phyloP scores from a whole-genome alignment of 2,329 filamentous ascomycete species.

The Shiraia sp. region DNA sequence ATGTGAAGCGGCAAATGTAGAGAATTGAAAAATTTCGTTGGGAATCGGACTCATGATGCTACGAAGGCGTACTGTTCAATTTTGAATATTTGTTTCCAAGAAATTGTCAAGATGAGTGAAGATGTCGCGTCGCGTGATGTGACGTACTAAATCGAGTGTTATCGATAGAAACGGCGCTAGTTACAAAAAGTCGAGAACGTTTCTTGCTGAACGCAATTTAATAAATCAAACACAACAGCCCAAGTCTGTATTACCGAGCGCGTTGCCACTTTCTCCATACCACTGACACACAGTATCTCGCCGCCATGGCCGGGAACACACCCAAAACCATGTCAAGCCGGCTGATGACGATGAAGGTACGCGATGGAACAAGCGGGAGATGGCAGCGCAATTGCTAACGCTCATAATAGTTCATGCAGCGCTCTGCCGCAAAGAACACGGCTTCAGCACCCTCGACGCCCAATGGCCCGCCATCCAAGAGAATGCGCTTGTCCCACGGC shows the following conservation, averaged over 20 bases:
- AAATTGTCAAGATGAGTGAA: too few relatives aligned
- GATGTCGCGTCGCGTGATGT: too few relatives aligned
- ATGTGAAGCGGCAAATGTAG: constrained; percentile 43
- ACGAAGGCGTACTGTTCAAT: not conserved
- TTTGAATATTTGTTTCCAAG: not conserved
- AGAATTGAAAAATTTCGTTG: constrained; percentile 53
- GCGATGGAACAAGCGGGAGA: too few relatives aligned
- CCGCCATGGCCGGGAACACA: constrained; percentile 35
- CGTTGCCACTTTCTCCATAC: too few relatives aligned
- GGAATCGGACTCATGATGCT: constrained; percentile 44
- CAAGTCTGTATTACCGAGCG: too few relatives aligned
- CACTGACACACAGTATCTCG: not conserved
- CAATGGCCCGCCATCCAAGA: constrained; percentile 64
- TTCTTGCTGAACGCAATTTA: too few relatives aligned
- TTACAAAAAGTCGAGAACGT: too few relatives aligned
- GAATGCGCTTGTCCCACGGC: constrained; percentile 60
- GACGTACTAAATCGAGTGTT: too few relatives aligned
- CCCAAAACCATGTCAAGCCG: constrained; percentile 79
- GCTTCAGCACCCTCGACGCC: constrained; percentile 53
- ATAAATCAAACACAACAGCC: too few relatives aligned
- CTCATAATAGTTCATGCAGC: constrained; percentile 77
- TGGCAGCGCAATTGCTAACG: constrained; percentile 15
- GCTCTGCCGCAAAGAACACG: constrained; percentile 67
- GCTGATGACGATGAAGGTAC: constrained; percentile 84
- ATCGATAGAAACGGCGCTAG: too few relatives aligned